Conservation (phyloP, 1,139 yeast genomes). For the Pichia sp. region DNA sequence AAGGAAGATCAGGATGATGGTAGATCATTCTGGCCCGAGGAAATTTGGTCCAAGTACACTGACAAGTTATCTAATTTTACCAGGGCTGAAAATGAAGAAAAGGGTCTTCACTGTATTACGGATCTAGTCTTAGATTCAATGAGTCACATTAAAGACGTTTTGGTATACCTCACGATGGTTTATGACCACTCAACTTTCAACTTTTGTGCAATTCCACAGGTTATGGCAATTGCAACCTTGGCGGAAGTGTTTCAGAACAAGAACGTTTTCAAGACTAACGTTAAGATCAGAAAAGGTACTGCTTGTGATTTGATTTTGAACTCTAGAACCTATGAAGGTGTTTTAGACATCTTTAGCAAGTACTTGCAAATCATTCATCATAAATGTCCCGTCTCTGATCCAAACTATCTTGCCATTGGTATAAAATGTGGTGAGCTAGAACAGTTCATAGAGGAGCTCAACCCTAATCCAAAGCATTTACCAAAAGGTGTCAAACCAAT, state of each 20-base stretch:
- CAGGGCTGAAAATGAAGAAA: constrained; percentile 40
- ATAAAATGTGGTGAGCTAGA: constrained; percentile 84
- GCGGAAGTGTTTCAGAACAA: constrained; percentile 83
- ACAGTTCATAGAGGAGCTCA: constrained; percentile 73
- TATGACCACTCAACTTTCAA: constrained; percentile 80
- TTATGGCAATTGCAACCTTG: constrained; percentile 95
- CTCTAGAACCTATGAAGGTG: constrained; percentile 72
- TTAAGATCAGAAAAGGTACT: constrained; percentile 91
- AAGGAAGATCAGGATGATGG: constrained; percentile 90
- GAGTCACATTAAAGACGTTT: constrained; percentile 70
- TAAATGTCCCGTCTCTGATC: constrained; percentile 74
- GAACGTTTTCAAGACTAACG: constrained; percentile 60
- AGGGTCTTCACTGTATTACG: constrained; percentile 71
- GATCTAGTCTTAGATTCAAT: constrained; percentile 80
- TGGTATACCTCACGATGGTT: constrained; percentile 71
- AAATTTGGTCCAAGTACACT: constrained; percentile 83
- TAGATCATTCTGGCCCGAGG: constrained; percentile 94
- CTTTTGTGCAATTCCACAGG: constrained; percentile 97
- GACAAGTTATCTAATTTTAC: constrained; percentile 58
- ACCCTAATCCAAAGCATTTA: constrained; percentile 46
- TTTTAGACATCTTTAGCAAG: constrained; percentile 66
- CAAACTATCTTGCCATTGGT: constrained; percentile 81
- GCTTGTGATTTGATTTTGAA: constrained; percentile 73
- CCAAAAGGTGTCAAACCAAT: constrained; percentile 42
- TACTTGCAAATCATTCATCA: constrained; percentile 76